Base-by-base conservation (phyloP, 495 filamentous ascomycete species). In the Aspergillus affinis region DNA sequence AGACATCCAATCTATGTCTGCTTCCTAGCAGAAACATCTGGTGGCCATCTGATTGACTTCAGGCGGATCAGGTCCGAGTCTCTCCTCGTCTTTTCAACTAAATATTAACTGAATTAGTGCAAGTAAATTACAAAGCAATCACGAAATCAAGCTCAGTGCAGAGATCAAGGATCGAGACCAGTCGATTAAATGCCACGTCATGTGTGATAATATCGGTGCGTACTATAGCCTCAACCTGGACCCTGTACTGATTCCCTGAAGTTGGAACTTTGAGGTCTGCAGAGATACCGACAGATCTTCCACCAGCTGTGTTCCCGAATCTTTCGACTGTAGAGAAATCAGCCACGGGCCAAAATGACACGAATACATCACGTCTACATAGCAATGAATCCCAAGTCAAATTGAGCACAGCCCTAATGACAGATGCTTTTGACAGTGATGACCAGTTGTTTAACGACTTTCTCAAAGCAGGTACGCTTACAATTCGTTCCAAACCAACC, bases 141-240 rank as follows among this genome's bases (percentile, higher is more conserved):
- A 86, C 13, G 84, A 89, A 6, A 65, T 93, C 15, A 70, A 78
- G 6, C 87, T 97, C 57, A 76, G 75, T 17, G 85, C 81, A 1
- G 73, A 82, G 0, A 64, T 97, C 47, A 80, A 77, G 9, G 74
- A 67, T 8, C 61, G 76, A 10, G 80, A 79, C 9, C 86, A 93
- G 49, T 75, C 69, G 17, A 78, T 97, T 48, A 75, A 74, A 21
- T 94, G 90, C 60, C 85, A 91, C 71, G 81, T 91, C 13, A 90
- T 89, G 74, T 97, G 94, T 63, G 93, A 97, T 71, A 89, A 91
- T 45, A 90, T 97, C 61, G 91, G 86, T 88, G 69, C 64, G 75
- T 62, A 0, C 3, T 23, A 7, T 50, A 15, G 13, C 23, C 6
- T 18, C 1, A 52, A 17, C 4, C 1, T 12, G 19, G 47, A 6